Evolutionary conservation across 1,284 basidiomycete genomes (phyloP).

Genomic region (Marasmius tenuissimus): DNA sequence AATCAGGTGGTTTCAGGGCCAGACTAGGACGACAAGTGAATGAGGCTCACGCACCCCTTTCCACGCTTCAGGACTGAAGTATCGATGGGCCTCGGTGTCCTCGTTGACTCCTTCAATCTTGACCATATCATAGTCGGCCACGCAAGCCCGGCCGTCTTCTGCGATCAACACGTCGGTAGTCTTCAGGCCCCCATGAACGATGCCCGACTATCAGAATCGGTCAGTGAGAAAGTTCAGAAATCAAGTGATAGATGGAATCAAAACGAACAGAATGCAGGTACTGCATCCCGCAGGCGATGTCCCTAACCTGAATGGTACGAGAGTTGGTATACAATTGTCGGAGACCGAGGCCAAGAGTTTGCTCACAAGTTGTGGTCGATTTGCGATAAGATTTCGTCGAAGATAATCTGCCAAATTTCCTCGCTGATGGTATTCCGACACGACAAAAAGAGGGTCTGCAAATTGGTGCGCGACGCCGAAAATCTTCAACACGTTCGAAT

Average conservation of each 20-base stretch:
- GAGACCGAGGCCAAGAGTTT: not conserved
- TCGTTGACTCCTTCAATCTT: slow-evolving; percentile 17
- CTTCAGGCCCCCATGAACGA: slow-evolving; percentile 23
- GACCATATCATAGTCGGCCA: slow-evolving; percentile 25
- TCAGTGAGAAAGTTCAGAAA: not conserved
- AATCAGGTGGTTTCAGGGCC: not conserved
- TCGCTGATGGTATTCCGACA: slow-evolving; percentile 17
- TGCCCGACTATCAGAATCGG: slow-evolving; percentile 10
- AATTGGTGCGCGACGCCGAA: slow-evolving; percentile 20
- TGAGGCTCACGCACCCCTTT: slow-evolving; percentile 21
- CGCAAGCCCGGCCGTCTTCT: slow-evolving; percentile 16
- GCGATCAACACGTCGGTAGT: slow-evolving; percentile 21
- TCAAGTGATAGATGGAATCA: not conserved
- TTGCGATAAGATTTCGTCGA: slow-evolving; percentile 13
- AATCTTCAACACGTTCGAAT: slow-evolving; percentile 21
- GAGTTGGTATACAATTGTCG: not conserved
- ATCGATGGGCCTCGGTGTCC: slow-evolving; percentile 20
- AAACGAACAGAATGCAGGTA: slow-evolving; percentile 21
- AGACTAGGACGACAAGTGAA: not conserved
- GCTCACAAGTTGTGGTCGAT: slow-evolving; percentile 20
- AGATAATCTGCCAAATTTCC: slow-evolving; percentile 21
- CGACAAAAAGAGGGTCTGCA: slow-evolving; percentile 21
- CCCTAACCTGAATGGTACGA: slow-evolving; percentile 14
- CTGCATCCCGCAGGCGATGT: slow-evolving; percentile 23
- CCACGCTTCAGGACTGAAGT: slow-evolving; percentile 28